Evolutionary conservation across 2,329 filamentous ascomycete species (phyloP).

Genomic region (Periconia macrospinosa): DNA sequence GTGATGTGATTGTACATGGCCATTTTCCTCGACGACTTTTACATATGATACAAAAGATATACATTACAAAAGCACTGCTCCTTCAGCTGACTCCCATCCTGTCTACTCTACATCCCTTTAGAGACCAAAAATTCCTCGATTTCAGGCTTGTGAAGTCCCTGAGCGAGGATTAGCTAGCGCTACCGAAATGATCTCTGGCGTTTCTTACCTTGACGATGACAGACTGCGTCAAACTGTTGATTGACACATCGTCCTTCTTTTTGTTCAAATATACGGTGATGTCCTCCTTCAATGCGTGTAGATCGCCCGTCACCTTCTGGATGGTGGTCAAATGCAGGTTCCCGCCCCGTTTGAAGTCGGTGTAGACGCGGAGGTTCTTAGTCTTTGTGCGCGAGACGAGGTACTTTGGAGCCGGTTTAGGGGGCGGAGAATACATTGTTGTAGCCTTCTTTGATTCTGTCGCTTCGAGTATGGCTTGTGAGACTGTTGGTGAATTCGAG

Average conservation of each 20-base stretch:
- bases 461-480: too few species aligned
- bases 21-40: not conserved
- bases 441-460: not conserved
- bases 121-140: constrained; percentile 10
- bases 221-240: constrained; percentile 69
- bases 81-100: not conserved
- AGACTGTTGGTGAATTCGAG: not conserved
- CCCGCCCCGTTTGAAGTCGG: constrained; percentile 71
- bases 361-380: constrained; percentile 76
- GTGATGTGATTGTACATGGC: not conserved
- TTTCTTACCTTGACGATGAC: constrained; percentile 50
- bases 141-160: constrained; percentile 14
- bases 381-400: constrained; percentile 71
- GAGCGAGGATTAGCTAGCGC: not conserved
- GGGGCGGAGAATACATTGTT: not conserved
- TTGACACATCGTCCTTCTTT: constrained; percentile 55
- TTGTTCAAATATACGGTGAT: constrained; percentile 63
- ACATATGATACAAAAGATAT: constrained; percentile 5
- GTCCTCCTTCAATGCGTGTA: constrained; percentile 64
- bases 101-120: constrained; percentile 12
- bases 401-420: constrained; percentile 56
- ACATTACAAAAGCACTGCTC: not conserved
- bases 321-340: constrained; percentile 74
- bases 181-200: not conserved
- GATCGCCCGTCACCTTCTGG: constrained; percentile 77